Evolutionary conservation across 225 moss, liverwort and hornwort species (phyloP), one percentile per base, ranked within the genome.

Genomic region (Sphagnum contortum): DNA sequence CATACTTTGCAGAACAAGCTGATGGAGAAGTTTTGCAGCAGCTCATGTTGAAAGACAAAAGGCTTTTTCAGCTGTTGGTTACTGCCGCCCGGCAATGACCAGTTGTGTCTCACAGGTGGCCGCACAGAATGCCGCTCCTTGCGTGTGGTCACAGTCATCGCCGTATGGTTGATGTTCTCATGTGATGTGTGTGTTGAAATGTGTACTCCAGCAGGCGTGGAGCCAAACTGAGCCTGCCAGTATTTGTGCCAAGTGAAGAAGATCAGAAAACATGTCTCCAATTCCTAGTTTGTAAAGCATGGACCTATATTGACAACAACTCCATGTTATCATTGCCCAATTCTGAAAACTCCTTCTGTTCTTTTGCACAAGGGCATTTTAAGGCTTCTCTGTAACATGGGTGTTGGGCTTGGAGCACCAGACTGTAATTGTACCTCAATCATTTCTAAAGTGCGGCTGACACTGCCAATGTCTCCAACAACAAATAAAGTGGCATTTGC

Each of bases 401-500:
- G 29, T 29, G 29, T 29, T 1, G 29, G 29, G 29, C 29, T 29
- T 29, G 29, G 29, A 29, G 29, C 29, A 29, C 1, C 29, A 29
- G 29, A 1, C 29, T 29, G 29, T 29, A 29, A 29, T 29, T 29
- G 29, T 77, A 96, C 96, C 90, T 93, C 96, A 74, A 98, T 93
- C 96, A 98, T 98, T 72, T 98, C 81, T 48, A 98, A 72, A 66
- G 93, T 93, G 64, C 96, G 92, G 71, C 96, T 87, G 47, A 98
- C 89, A 73, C 96, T 98, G 68, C 96, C 92, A 71, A 98, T 74
- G 61, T 98, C 96, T 66, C 96, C 96, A 62, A 98, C 96, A 70
- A 98, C 93, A 65, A 98, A 98, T 9, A 98, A 90, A 59, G 96
- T 98, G 52, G 96, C 93, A 89, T 98, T 98, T 66, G 92, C 92